A percentile compares a stretch with the other conserved stretches of the same genome.
Conservation (phyloP, 345 rosid species). For the Adansonia digitata region DNA sequence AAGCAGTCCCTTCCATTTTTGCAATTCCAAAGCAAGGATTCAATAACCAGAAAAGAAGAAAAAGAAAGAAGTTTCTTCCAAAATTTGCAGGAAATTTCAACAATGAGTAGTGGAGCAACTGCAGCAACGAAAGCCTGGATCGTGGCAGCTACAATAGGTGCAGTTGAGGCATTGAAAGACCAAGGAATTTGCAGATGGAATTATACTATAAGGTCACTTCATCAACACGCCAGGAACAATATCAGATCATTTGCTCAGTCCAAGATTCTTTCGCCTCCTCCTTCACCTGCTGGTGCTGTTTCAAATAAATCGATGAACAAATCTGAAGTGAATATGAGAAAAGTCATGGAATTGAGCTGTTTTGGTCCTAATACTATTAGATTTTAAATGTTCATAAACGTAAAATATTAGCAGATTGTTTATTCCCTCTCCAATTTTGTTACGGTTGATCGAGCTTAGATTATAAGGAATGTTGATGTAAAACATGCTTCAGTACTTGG, state of each 20-base stretch:
- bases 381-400: neutral
- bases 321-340: neutral
- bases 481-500: no score
- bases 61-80: no score
- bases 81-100: neutral
- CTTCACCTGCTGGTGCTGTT: neutral
- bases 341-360: constrained; percentile 12
- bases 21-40: neutral
- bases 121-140: constrained; percentile 32
- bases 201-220: neutral
- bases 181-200: neutral
- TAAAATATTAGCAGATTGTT: neutral
- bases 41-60: neutral
- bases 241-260: neutral
- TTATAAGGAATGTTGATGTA: no score
- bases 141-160: constrained; percentile 17
- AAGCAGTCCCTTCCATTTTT: neutral
- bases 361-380: constrained; percentile 21
- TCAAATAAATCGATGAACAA: neutral
- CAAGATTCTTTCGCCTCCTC: neutral
- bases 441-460: no score
- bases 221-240: neutral
- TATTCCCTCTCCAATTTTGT: no score
- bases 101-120: constrained; percentile 20
- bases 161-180: constrained; percentile 48